Conservation (phyloP, 2,329 filamentous ascomycete genomes). For the Fusarium verticillioides region DNA sequence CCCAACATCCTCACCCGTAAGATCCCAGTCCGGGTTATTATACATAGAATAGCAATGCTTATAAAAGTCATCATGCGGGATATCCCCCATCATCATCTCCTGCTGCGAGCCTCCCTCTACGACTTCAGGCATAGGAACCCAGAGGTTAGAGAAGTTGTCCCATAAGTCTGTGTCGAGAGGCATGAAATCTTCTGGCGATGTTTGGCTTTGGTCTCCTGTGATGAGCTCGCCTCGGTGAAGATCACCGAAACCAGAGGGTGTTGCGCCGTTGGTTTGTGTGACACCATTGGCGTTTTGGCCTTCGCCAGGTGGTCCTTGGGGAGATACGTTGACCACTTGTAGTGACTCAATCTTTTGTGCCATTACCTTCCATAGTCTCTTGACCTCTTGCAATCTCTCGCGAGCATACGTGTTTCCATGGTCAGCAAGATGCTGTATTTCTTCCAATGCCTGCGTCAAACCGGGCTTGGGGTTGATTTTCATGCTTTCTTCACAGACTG, state of each 20-base stretch:
- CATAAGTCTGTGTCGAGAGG: constrained; percentile 42
- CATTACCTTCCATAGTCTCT: constrained; percentile 42
- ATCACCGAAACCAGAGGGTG: constrained; percentile 5
- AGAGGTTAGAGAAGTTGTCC: constrained; percentile 44
- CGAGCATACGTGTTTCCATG: constrained; percentile 43
- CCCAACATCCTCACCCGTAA: constrained; percentile 43
- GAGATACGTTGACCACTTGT: constrained; percentile 41
- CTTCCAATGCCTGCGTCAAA: constrained; percentile 42
- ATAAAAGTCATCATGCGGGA: constrained; percentile 42
- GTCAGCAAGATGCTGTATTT: constrained; percentile 45
- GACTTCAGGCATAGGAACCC: constrained; percentile 36
- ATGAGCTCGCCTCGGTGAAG: constrained; percentile 3
- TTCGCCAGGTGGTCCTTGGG: constrained; percentile 19
- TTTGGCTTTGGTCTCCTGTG: constrained; percentile 14
- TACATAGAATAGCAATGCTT: constrained; percentile 46
- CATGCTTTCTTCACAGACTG: constrained; percentile 39
- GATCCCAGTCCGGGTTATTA: constrained; percentile 44
- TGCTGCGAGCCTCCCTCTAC: constrained; percentile 32
- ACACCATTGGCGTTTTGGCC: not conserved
- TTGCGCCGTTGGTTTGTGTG: constrained; percentile 7
- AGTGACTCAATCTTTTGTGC: constrained; percentile 42
- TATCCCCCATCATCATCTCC: constrained; percentile 40
- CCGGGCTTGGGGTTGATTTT: constrained; percentile 43
- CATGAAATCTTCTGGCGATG: constrained; percentile 36
- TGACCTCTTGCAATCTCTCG: constrained; percentile 41